phyloP scores from a whole-genome alignment of 2,329 filamentous ascomycete genomes.

The Claviceps sp. region DNA sequence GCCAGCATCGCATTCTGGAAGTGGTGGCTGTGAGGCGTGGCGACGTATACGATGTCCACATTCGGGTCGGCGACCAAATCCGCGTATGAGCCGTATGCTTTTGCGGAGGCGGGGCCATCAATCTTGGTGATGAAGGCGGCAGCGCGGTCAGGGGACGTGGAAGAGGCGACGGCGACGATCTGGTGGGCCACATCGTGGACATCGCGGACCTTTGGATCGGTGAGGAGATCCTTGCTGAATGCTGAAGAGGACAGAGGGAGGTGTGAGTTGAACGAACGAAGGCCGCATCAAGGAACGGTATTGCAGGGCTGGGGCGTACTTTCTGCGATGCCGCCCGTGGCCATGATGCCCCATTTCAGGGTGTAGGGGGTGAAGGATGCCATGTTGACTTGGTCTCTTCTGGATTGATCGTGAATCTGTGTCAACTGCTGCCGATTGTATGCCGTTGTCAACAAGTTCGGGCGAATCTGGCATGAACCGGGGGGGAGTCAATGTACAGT shows the following conservation, averaged over 20 bases:
- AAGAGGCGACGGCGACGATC: conserved; percentile 69
- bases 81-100: conserved; percentile 68
- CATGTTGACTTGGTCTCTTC: conserved; percentile 18
- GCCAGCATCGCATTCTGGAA: conserved; percentile 85
- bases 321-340: conserved; percentile 45
- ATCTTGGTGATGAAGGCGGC: conserved; percentile 59
- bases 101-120: conserved; percentile 52
- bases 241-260: conserved; percentile 19
- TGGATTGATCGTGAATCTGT: too few relatives aligned
- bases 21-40: conserved; percentile 84
- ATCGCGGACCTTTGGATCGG: conserved; percentile 54
- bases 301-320: conserved; percentile 23
- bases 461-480: too few relatives aligned
- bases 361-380: conserved; percentile 29
- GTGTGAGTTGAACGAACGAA: too few relatives aligned
- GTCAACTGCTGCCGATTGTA: too few relatives aligned
- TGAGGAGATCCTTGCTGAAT: conserved; percentile 67
- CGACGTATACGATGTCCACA: conserved; percentile 78
- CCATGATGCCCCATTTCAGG: conserved; percentile 47
- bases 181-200: conserved; percentile 63
- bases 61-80: conserved; percentile 67
- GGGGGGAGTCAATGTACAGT: too few relatives aligned
- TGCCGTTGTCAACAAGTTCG: too few relatives aligned
- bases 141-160: conserved; percentile 55
- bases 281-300: too few relatives aligned